These are phyloP conservation scores for Penicillium sp. DNA, from an alignment of 2,329 filamentous ascomycete genomes.

Conservation along the genomic window DNA sequence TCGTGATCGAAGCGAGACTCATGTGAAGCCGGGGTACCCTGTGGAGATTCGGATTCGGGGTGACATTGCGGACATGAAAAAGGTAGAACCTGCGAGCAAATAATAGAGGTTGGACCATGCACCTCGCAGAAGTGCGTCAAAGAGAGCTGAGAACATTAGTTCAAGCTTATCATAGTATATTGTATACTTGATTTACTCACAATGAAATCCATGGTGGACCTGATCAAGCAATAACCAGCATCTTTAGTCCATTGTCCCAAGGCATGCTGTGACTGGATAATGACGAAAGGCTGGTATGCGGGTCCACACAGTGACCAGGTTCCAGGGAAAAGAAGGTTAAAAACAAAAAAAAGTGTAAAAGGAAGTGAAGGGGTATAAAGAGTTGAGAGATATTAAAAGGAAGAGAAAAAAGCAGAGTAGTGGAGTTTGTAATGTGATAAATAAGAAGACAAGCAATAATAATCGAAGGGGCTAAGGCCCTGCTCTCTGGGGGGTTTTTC, in stretches of 20 bases:
- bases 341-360: background rate
- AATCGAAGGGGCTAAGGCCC: slow-evolving; percentile 11
- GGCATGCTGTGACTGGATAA: slow-evolving; percentile 29
- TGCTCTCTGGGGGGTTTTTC: slow-evolving; percentile 9
- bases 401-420: background rate
- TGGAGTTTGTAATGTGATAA: slow-evolving; percentile 3
- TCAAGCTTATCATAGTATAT: background rate
- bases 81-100: slow-evolving; percentile 60
- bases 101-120: slow-evolving; percentile 62
- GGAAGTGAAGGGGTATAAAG: slow-evolving; percentile 2
- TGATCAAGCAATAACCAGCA: slow-evolving; percentile 12
- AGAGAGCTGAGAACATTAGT: slow-evolving; percentile 50
- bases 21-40: slow-evolving; percentile 26
- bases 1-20: slow-evolving; percentile 20
- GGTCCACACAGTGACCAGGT: slow-evolving; percentile 21
- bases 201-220: slow-evolving; percentile 46
- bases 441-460: slow-evolving; percentile 11
- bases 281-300: slow-evolving; percentile 24
- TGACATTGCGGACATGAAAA: slow-evolving; percentile 56
- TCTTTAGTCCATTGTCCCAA: slow-evolving; percentile 36
- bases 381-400: slow-evolving; percentile 4
- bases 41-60: slow-evolving; percentile 43
- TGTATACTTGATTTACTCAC: slow-evolving; percentile 31
- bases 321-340: slow-evolving; percentile 17
- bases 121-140: slow-evolving; percentile 64